Base-by-base conservation (phyloP, 306 rosid genomes). In the Neltuma alba region DNA sequence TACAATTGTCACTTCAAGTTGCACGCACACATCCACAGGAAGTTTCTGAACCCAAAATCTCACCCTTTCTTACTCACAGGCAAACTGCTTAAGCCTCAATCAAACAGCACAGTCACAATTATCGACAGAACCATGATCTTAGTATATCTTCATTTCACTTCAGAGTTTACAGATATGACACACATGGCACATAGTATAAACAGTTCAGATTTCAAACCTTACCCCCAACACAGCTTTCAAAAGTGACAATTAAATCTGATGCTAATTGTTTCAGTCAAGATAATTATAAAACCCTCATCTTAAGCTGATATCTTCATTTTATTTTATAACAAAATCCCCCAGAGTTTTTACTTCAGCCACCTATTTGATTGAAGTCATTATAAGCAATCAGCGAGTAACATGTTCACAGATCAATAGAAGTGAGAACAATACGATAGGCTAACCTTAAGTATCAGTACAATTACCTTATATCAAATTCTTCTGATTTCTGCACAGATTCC, bases 401-500 rank as follows among this genome's bases (percentile, higher is more conserved):
- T 25, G 23, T 3, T 11, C 12, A 14, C 36, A n/a, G 0, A 48
- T 40, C 18, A 23, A 52, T n/a, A 74, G 14, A 76, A 76, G 57
- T 61, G 55, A 13, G 60, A 14, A 23, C 27, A 71, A 68, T 31
- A 72, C 4, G 71, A 71, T 69, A 38, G 36, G 58, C 20, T 50
- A 72, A 44, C 15, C 78, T 52, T 76, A 63, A 70, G 70, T n/a
- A 61, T 65, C 31, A 77, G 37, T 38, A 55, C 60, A 62, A 31
- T 40, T 71, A 92, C 99, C 97, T 91, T 72, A 94, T 94, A 84
- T 94, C 97, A 75, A 94, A 92, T 80, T 92, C 99, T 84, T 94
- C 99, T 1, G 97, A 88, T 79, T 88, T 92, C 80, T 86, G 82
- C 82, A 95, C 97, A 75, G 99, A 91, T 88, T 95, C 99, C 83